Evolutionary conservation across 257 asterid genomes (phyloP).

Genomic region (Nemophila menziesii): DNA sequence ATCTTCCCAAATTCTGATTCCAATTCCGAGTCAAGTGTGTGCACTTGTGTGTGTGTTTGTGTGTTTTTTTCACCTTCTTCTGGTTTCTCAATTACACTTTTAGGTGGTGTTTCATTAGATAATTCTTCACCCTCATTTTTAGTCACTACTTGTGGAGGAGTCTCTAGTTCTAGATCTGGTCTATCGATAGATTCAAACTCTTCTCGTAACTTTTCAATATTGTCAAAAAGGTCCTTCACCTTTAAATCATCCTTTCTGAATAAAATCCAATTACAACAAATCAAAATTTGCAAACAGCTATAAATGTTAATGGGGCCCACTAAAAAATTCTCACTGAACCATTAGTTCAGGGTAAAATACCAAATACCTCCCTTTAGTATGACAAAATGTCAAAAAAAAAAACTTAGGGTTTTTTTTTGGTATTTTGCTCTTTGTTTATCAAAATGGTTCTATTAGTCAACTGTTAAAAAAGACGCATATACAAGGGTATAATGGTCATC

Average conservation of each 20-base stretch:
- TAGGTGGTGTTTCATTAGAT: constrained; percentile 24
- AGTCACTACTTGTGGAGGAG: constrained; percentile 37
- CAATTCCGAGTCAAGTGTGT: constrained; percentile 44
- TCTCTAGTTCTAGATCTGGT: constrained; percentile 76
- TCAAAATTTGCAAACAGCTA: constrained; percentile 7
- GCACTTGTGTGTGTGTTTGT: constrained; percentile 26
- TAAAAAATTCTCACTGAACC: too few species aligned
- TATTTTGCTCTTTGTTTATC: too few species aligned
- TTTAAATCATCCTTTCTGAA: constrained; percentile 67
- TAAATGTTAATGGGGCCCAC: not conserved
- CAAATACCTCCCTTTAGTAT: too few species aligned
- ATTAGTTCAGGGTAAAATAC: too few species aligned
- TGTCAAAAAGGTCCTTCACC: constrained; percentile 62
- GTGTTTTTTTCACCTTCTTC: too few species aligned
- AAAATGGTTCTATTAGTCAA: too few species aligned
- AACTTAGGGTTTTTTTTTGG: too few species aligned
- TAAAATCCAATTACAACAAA: constrained; percentile 5
- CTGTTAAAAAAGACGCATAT: too few species aligned
- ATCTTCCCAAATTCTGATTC: constrained; percentile 88
- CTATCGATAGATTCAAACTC: constrained; percentile 75
- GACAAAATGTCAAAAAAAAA: too few species aligned
- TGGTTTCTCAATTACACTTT: not conserved
- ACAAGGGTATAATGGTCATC: too few species aligned
- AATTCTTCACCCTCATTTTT: too few species aligned
- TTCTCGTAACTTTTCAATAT: constrained; percentile 51